Conservation (phyloP, 129 eudicot genomes). For the Flaveria ramosissima region DNA sequence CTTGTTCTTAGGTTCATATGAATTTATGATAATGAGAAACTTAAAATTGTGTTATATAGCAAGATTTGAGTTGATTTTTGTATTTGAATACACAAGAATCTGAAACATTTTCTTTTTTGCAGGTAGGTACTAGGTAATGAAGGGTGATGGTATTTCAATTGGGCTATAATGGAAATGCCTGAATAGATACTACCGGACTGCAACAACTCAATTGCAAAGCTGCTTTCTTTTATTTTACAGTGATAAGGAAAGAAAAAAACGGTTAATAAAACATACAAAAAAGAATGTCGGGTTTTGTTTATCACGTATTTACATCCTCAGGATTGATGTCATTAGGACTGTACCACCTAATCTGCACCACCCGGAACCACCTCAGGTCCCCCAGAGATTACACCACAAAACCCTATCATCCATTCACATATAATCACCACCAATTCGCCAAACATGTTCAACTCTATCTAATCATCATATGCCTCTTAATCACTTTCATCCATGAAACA, state of each 20-base stretch:
- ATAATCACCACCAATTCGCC: constrained; percentile 25
- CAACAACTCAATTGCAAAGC: background rate
- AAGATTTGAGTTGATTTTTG: constrained; percentile 4
- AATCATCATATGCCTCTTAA: constrained; percentile 54
- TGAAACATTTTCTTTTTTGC: constrained; percentile 28
- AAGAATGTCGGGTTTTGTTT: constrained; percentile 40
- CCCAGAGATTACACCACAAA: constrained; percentile 71
- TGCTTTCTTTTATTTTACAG: background rate
- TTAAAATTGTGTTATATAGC: background rate
- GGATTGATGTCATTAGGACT: constrained; percentile 56
- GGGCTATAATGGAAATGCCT: constrained; percentile 9
- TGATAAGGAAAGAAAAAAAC: background rate
- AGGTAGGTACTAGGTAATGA: constrained; percentile 26
- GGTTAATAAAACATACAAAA: background rate
- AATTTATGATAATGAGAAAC: background rate
- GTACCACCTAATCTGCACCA: constrained; percentile 77
- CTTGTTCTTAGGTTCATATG: background rate
- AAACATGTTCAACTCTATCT: constrained; percentile 60
- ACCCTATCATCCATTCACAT: constrained; percentile 62
- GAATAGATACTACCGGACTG: constrained; percentile 8
- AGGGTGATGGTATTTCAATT: constrained; percentile 20
- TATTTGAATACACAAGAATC: background rate
- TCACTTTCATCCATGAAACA: constrained; percentile 61
- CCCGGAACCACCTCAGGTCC: constrained; percentile 56
- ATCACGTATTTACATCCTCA: constrained; percentile 56